Evolutionary conservation across 495 filamentous ascomycete species (phyloP).

Genomic region (Penicillium cosmopolitanum): DNA sequence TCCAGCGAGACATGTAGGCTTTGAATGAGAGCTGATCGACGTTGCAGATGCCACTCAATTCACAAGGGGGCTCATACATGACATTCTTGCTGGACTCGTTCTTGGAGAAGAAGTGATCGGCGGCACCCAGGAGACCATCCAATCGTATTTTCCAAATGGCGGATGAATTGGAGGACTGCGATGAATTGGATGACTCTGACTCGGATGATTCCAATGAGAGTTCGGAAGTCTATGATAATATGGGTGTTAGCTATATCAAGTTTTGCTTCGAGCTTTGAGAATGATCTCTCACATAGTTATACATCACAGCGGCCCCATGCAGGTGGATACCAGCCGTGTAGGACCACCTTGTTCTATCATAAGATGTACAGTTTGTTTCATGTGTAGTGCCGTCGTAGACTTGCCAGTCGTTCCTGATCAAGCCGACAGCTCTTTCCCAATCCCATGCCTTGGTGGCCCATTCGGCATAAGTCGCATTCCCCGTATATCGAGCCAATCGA

Average conservation of each 20-base stretch:
- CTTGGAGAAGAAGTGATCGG: slow-evolving; percentile 58
- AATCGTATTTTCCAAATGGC: slow-evolving; percentile 54
- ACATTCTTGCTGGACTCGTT: slow-evolving; percentile 38
- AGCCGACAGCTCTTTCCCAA: slow-evolving; percentile 63
- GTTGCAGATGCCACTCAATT: slow-evolving; percentile 38
- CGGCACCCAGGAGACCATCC: slow-evolving; percentile 54
- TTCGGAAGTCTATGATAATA: slow-evolving; percentile 12
- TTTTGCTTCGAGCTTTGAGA: background rate
- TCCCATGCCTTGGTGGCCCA: slow-evolving; percentile 71
- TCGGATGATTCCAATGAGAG: slow-evolving; percentile 45
- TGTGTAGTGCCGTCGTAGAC: slow-evolving; percentile 65
- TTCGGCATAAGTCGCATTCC: slow-evolving; percentile 71
- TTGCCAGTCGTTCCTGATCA: slow-evolving; percentile 59
- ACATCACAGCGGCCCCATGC: slow-evolving; percentile 25
- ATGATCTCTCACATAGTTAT: slow-evolving; percentile 23
- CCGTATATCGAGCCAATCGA: slow-evolving; percentile 71
- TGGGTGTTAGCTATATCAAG: background rate
- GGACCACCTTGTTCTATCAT: slow-evolving; percentile 18
- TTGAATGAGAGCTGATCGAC: slow-evolving; percentile 49
- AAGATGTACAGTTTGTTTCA: slow-evolving; percentile 36
- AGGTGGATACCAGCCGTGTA: slow-evolving; percentile 22
- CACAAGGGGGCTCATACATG: slow-evolving; percentile 47
- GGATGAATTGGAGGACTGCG: slow-evolving; percentile 26
- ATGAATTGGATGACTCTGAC: slow-evolving; percentile 27
- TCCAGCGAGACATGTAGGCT: slow-evolving; percentile 48